Evolutionary conservation across 495 filamentous ascomycete species (phyloP), one percentile per base, ranked within the genome.

Genomic region (Parachaetomium inaequale): DNA sequence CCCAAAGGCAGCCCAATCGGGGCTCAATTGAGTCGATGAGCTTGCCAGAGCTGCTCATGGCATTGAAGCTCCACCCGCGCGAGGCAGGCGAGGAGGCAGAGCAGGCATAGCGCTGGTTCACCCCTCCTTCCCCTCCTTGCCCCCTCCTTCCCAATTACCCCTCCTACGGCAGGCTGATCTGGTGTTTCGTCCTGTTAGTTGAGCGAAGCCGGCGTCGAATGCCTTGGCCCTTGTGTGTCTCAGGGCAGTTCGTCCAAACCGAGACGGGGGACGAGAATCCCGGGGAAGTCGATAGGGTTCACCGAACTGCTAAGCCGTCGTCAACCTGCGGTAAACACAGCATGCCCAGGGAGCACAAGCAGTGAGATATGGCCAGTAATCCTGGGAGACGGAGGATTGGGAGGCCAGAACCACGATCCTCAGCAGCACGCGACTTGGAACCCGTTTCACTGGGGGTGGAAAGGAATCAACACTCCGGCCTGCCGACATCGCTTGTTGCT

Each of bases 1-100:
- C 70, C 70, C 67, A 66, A 70, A 54, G 55, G 70, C 34, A 59
- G 67, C 70, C 70, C 70, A 70, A 72, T 68, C 66, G 70, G 58
- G 51, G 47, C 54, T 69, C 67, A 66, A 69, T 68, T 64, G 65
- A 66, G 60, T 62, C 54, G 57, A 62, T 55, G 34, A 59, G 38
- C 7, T 55, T 15, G 6, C 21, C 2, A 53, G 25, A 50, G n/a
- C 52, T 23, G 47, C 61, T 51, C 55, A 31, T 58, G 46, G 38
- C 54, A 46, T 31, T 51, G 2, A 45, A 54, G 47, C 49, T 59
- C 62, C 62, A 63, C 62, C 21, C 19, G n/a, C n/a, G 26, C 25
- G 31, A n/a, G n/a, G n/a, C n/a, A n/a, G n/a, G n/a, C n/a, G n/a
- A n/a, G n/a, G n/a, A n/a, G n/a, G n/a, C 36, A 40, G 17, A 10